These are phyloP conservation scores for Cordyceps cateniannulata DNA, from an alignment of 2,329 filamentous ascomycete species.

Conservation along the genomic window DNA sequence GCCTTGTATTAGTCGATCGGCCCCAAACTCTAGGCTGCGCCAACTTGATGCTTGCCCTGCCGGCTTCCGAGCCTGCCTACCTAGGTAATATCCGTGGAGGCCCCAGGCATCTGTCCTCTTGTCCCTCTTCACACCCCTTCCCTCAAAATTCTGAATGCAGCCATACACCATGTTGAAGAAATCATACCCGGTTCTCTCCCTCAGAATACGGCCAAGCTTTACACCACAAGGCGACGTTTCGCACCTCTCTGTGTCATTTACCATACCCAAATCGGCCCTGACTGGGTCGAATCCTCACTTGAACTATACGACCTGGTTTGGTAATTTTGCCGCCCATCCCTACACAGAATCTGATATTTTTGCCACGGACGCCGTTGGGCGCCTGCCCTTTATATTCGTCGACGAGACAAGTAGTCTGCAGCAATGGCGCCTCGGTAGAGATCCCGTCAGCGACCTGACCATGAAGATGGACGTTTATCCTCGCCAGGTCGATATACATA, in stretches of 20 bases:
- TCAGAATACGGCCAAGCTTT: slow-evolving; percentile 8
- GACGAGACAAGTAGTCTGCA: slow-evolving; percentile 13
- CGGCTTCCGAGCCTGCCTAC: slow-evolving; percentile 7
- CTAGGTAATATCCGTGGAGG: not conserved
- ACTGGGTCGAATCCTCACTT: slow-evolving; percentile 4
- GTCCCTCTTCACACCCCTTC: not conserved
- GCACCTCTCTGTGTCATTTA: slow-evolving; percentile 10
- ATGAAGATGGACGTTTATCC: slow-evolving; percentile 15
- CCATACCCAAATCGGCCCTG: slow-evolving; percentile 5
- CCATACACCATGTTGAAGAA: not conserved
- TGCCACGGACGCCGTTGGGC: slow-evolving; percentile 8
- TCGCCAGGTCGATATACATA: slow-evolving; percentile 11
- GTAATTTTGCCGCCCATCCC: slow-evolving; percentile 8
- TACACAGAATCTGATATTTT: slow-evolving; percentile 11
- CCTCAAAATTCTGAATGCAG: not conserved
- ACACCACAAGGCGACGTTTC: slow-evolving; percentile 1
- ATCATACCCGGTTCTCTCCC: not conserved
- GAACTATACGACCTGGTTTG: slow-evolving; percentile 10
- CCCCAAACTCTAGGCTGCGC: not conserved
- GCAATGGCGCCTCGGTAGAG: slow-evolving; percentile 14
- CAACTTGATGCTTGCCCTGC: slow-evolving; percentile 1
- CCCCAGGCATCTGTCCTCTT: slow-evolving; percentile 7
- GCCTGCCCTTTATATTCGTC: slow-evolving; percentile 14
- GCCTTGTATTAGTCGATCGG: not conserved
- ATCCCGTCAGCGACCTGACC: slow-evolving; percentile 13